A percentile compares a stretch with the other conserved stretches of the same genome.
Evolutionary conservation across 306 rosid species (phyloP).

Genomic region (Gastrolobium villosum): DNA sequence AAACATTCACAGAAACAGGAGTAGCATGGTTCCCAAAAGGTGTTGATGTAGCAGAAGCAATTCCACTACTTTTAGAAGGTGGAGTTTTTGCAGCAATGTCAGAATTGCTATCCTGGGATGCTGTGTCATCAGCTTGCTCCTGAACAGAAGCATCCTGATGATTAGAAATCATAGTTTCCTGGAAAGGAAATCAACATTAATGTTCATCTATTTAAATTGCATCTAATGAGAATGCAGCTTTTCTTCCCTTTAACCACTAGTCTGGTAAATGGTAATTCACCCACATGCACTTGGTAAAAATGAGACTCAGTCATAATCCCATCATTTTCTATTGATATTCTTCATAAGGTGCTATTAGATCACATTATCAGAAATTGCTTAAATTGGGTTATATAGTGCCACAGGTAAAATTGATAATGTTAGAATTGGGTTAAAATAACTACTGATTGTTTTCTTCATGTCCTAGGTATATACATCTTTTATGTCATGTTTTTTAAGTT

Average conservation of each 20-base stretch:
- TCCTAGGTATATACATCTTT: constrained; percentile 21
- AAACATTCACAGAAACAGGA: constrained; percentile 63
- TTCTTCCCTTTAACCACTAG: constrained; percentile 7
- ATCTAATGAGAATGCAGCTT: constrained; percentile 31
- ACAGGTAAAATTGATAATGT: constrained; percentile 6
- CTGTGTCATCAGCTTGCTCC: constrained; percentile 88
- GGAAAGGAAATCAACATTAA: constrained; percentile 49
- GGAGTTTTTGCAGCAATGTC: constrained; percentile 83
- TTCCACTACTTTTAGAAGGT: constrained; percentile 72
- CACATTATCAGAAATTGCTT: constrained; percentile 33
- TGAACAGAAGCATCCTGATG: constrained; percentile 61
- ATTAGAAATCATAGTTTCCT: constrained; percentile 51
- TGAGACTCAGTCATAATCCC: constrained; percentile 19
- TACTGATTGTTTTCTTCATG: constrained; percentile 9
- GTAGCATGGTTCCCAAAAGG: constrained; percentile 69
- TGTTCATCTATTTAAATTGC: constrained; percentile 42
- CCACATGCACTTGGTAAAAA: constrained; percentile 15
- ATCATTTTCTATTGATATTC: constrained; percentile 22
- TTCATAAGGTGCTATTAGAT: constrained; percentile 31
- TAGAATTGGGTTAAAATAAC: constrained; percentile 15
- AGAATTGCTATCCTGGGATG: constrained; percentile 76
- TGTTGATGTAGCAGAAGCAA: constrained; percentile 72
- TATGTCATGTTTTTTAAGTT: not conserved
- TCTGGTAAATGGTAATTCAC: constrained; percentile 22
- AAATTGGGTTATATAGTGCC: constrained; percentile 21